Conservation (phyloP, 2,329 filamentous ascomycete species). For the Cercospora zeina region DNA sequence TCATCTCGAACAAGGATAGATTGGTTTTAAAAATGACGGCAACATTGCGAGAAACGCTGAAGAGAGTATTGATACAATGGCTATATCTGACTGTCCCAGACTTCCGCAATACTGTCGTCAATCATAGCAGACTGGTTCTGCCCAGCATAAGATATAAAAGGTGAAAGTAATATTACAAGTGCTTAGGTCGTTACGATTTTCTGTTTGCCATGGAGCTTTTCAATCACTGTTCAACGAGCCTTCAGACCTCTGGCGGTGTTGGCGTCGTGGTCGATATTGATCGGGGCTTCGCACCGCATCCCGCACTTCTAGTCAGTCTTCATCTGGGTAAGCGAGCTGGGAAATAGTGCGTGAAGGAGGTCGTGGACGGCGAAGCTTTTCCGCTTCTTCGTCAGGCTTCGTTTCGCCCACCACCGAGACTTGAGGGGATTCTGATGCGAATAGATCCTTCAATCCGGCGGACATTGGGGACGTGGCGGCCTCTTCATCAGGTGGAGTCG, state of each 20-base stretch:
- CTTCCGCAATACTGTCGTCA: constrained; percentile 10
- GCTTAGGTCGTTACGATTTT: background rate
- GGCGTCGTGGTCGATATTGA: background rate
- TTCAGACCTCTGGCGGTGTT: background rate
- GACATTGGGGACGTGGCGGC: constrained; percentile 6
- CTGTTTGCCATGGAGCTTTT: background rate
- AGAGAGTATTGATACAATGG: constrained; percentile 14
- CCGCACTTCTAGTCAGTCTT: constrained; percentile 18
- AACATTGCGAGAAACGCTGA: background rate
- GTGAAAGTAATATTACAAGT: constrained; percentile 10
- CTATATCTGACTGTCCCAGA: constrained; percentile 15
- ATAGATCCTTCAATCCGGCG: constrained; percentile 8
- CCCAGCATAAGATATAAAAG: background rate
- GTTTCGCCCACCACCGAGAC: constrained; percentile 3
- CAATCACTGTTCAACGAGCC: background rate
- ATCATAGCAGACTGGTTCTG: constrained; percentile 16
- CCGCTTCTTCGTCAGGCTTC: background rate
- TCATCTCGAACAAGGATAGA: background rate
- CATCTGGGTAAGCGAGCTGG: constrained; percentile 11
- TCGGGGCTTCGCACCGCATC: constrained; percentile 11
- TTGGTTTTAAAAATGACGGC: background rate
- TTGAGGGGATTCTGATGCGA: constrained; percentile 1
- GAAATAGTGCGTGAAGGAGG: constrained; percentile 12
- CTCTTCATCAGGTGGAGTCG: constrained; percentile 10
- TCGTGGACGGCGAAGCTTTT: constrained; percentile 13